Conservation (phyloP, 1,284 basidiomycete genomes). For the Cryptococcus deneoformans region DNA sequence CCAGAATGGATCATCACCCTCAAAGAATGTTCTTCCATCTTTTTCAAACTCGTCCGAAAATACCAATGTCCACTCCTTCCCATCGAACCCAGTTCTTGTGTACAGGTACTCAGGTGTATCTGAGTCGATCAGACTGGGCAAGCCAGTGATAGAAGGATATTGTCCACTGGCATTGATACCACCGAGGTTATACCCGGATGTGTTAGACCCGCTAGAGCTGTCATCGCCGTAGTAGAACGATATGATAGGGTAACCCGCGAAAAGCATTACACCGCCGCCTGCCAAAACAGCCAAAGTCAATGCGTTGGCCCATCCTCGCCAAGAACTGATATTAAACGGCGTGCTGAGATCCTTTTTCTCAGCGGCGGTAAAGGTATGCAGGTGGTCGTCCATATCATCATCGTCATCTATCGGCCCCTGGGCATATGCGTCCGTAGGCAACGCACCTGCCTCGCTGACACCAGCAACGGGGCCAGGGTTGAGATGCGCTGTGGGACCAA, state of each 20-base stretch:
- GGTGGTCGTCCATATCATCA: conserved; percentile 54
- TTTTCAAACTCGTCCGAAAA: conserved; percentile 86
- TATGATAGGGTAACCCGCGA: conserved; percentile 55
- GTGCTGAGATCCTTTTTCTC: conserved; percentile 30
- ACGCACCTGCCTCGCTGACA: neutral
- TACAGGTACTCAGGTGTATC: conserved; percentile 62
- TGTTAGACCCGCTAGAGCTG: conserved; percentile 29
- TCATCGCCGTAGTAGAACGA: conserved; percentile 46
- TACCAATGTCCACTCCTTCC: conserved; percentile 64
- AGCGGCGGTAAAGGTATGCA: conserved; percentile 56
- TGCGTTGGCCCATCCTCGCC: conserved; percentile 55
- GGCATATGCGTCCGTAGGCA: neutral
- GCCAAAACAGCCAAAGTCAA: conserved; percentile 52
- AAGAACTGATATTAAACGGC: conserved; percentile 51
- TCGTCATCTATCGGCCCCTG: conserved; percentile 26
- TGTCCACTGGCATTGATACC: conserved; percentile 76
- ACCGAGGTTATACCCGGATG: conserved; percentile 62
- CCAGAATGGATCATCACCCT: conserved; percentile 55
- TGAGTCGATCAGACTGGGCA: conserved; percentile 64
- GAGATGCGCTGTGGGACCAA: conserved; percentile 24
- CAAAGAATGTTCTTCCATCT: conserved; percentile 56
- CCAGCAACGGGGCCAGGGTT: neutral
- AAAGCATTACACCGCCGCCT: conserved; percentile 59
- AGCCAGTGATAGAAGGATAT: conserved; percentile 53
- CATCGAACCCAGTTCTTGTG: conserved; percentile 64